Conservation (phyloP, 179 eudicot species). For the Pouteria campechiana region DNA sequence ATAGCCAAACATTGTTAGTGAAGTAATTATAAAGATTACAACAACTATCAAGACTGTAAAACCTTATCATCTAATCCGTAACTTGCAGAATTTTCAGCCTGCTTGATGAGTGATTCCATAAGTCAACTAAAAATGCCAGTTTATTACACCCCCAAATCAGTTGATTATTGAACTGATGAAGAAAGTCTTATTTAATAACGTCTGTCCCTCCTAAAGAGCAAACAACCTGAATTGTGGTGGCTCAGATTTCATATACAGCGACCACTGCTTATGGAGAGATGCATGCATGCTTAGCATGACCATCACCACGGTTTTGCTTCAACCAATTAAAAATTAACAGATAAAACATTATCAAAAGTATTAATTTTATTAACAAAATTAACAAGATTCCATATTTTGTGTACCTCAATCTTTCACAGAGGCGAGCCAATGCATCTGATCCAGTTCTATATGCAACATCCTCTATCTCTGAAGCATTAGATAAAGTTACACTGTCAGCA, state of each 20-base stretch:
- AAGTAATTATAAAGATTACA: background rate
- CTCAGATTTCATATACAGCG: too few relatives aligned
- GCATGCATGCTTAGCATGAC: background rate
- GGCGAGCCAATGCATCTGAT: conserved; percentile 82
- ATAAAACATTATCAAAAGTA: background rate
- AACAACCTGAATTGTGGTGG: too few relatives aligned
- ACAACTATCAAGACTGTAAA: background rate
- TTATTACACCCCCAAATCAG: too few relatives aligned
- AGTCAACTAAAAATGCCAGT: background rate
- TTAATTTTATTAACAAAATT: background rate
- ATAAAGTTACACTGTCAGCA: conserved; percentile 52
- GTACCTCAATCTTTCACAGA: conserved; percentile 87
- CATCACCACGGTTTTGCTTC: background rate
- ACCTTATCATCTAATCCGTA: background rate
- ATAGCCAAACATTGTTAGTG: background rate
- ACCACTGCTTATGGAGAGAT: too few relatives aligned
- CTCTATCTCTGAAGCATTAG: conserved; percentile 68
- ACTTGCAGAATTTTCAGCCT: background rate
- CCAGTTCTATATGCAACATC: conserved; percentile 86
- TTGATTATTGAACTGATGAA: too few relatives aligned
- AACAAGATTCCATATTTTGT: background rate
- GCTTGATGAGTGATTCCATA: background rate
- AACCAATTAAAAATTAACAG: background rate
- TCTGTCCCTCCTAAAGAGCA: too few relatives aligned
- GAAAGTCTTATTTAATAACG: too few relatives aligned